Conservation (phyloP, 805 yeast genomes). For the Pichia sporocuriosa region DNA sequence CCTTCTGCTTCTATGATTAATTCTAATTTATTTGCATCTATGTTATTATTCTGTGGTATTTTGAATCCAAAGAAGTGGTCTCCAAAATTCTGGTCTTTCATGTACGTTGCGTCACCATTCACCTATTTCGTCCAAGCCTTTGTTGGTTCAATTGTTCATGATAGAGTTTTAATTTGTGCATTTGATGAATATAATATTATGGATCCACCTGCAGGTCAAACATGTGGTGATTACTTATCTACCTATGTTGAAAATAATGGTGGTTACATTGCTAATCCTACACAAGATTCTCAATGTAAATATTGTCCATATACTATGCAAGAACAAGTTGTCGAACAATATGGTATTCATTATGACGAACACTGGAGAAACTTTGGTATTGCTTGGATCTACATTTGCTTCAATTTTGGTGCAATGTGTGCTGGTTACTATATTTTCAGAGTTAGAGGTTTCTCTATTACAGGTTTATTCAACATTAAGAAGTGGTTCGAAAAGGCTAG, state of each 20-base stretch:
- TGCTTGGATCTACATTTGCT: conserved; percentile 47
- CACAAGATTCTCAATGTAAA: conserved; percentile 40
- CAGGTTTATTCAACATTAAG: conserved; percentile 29
- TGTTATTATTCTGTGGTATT: conserved; percentile 63
- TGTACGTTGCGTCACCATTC: conserved; percentile 66
- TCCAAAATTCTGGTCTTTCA: conserved; percentile 79
- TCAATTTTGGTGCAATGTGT: conserved; percentile 42
- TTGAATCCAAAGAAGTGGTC: conserved; percentile 48
- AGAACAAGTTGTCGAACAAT: conserved; percentile 37
- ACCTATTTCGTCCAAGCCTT: conserved; percentile 63
- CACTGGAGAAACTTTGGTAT: conserved; percentile 67
- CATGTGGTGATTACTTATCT: conserved; percentile 52
- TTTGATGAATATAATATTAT: conserved; percentile 41
- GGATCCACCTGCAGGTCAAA: conserved; percentile 56
- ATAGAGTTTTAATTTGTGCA: conserved; percentile 42
- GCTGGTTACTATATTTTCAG: conserved; percentile 32
- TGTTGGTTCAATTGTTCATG: conserved; percentile 43
- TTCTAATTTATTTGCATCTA: conserved; percentile 49
- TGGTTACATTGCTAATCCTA: conserved; percentile 54
- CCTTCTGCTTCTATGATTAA: conserved; percentile 59
- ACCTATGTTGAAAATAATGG: conserved; percentile 33
- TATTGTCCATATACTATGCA: conserved; percentile 41
- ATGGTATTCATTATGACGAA: conserved; percentile 38
- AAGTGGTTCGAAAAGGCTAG: conserved; percentile 37
- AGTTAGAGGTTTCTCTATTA: conserved; percentile 31